These are phyloP conservation scores for Paraphoma sp. DNA, from an alignment of 2,329 filamentous ascomycete genomes.

Conservation along the genomic window DNA sequence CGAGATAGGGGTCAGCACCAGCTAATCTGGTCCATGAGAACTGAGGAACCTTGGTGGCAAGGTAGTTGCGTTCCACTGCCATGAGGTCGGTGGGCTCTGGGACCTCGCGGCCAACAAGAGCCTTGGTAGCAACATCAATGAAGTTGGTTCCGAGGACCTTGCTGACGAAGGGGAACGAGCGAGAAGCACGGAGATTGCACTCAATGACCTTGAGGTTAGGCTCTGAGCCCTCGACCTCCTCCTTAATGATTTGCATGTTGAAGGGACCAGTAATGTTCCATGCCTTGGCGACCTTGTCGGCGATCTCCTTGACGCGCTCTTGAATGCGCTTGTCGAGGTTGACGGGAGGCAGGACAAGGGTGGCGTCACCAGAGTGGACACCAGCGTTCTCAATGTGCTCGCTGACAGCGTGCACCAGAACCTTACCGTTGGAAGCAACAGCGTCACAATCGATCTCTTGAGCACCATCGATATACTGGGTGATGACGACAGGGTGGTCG, in stretches of 20 bases:
- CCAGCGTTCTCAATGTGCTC: slow-evolving; percentile 97
- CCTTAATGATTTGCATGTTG: slow-evolving; percentile 99
- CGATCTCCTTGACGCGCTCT: slow-evolving; percentile 91
- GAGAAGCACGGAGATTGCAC: slow-evolving; percentile 95
- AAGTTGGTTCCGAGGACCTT: slow-evolving; percentile 97
- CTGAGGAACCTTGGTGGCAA: slow-evolving; percentile 97
- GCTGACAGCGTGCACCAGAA: slow-evolving; percentile 89
- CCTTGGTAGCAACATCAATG: slow-evolving; percentile 93
- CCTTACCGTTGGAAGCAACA: slow-evolving; percentile 83
- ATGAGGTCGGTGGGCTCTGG: slow-evolving; percentile 88
- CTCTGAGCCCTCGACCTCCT: slow-evolving; percentile 75
- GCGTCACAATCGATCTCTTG: slow-evolving; percentile 96
- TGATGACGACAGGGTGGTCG: slow-evolving; percentile 97
- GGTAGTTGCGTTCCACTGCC: slow-evolving; percentile 85
- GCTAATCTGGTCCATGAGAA: slow-evolving; percentile 99
- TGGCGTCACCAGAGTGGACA: slow-evolving; percentile 97
- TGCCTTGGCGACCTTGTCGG: slow-evolving; percentile 92
- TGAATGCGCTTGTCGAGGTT: slow-evolving; percentile 79
- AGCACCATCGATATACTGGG: slow-evolving; percentile 96
- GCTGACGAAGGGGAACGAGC: slow-evolving; percentile 97
- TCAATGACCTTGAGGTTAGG: slow-evolving; percentile 93
- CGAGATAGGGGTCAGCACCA: slow-evolving; percentile 95
- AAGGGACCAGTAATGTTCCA: slow-evolving; percentile 98
- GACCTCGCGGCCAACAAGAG: slow-evolving; percentile 83
- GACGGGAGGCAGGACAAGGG: slow-evolving; percentile 86